Conservation (phyloP, 345 rosid species). For the Brassica carinata region DNA sequence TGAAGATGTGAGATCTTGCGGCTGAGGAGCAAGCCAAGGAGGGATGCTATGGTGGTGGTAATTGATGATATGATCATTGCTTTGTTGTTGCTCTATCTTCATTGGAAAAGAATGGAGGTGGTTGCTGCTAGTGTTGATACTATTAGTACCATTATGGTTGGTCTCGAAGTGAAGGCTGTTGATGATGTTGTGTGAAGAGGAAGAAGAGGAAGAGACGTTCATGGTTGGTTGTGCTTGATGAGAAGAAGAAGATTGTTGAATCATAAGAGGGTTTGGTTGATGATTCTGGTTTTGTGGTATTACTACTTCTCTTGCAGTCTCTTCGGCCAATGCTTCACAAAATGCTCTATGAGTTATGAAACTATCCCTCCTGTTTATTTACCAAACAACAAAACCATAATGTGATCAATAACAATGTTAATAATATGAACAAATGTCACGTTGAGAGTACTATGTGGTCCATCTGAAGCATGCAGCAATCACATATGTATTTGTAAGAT, state of each 20-base stretch:
- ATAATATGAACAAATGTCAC: neutral
- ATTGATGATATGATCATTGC: slow-evolving; percentile 27
- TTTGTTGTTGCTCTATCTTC: slow-evolving; percentile 56
- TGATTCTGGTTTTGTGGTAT: slow-evolving; percentile 31
- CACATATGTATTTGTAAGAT: slow-evolving; percentile 22
- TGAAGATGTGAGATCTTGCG: slow-evolving; percentile 40
- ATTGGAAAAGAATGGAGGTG: slow-evolving; percentile 46
- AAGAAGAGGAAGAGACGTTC: slow-evolving; percentile 30
- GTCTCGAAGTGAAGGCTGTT: slow-evolving; percentile 47
- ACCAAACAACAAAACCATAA: slow-evolving; percentile 31
- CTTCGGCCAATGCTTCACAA: slow-evolving; percentile 92
- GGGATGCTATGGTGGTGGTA: slow-evolving; percentile 42
- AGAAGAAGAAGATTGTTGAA: slow-evolving; percentile 16
- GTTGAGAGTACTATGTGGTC: slow-evolving; percentile 31
- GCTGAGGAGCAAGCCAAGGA: slow-evolving; percentile 58
- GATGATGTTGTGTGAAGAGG: slow-evolving; percentile 31
- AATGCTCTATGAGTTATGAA: slow-evolving; percentile 93
- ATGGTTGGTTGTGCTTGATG: slow-evolving; percentile 33
- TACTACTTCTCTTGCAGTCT: slow-evolving; percentile 63
- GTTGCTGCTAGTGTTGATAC: slow-evolving; percentile 18
- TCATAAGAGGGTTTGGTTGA: slow-evolving; percentile 33
- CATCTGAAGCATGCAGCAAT: slow-evolving; percentile 33
- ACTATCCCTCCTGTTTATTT: slow-evolving; percentile 82
- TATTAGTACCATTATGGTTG: slow-evolving; percentile 28
- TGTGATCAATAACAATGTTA: neutral